Conservation (phyloP, 257 asterid genomes). For the Orobanche coerulescens region DNA sequence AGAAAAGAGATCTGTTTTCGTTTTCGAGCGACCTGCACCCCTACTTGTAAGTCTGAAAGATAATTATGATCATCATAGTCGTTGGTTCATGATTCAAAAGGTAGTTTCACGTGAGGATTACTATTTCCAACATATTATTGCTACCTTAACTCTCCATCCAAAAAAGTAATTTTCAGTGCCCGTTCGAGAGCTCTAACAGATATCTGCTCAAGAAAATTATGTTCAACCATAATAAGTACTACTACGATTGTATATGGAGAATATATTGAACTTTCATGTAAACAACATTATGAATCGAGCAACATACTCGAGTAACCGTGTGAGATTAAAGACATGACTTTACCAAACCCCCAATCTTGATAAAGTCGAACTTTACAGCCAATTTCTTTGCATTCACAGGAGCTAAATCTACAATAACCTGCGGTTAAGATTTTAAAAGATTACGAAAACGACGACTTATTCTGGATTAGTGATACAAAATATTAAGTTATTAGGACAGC, state of each 20-base stretch:
- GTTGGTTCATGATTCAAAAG: too few relatives aligned
- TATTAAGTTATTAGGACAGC: too few relatives aligned
- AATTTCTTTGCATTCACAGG: constrained; percentile 61
- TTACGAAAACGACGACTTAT: too few relatives aligned
- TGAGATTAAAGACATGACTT: constrained; percentile 18
- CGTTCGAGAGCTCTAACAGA: constrained; percentile 65
- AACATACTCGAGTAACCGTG: neutral
- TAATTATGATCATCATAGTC: too few relatives aligned
- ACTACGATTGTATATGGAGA: neutral
- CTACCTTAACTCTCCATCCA: constrained; percentile 77
- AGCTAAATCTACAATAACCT: constrained; percentile 88
- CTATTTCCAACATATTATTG: neutral
- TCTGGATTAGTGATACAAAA: too few relatives aligned
- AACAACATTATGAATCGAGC: neutral
- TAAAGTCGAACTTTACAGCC: constrained; percentile 68
- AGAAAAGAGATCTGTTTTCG: constrained; percentile 43
- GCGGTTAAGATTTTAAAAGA: too few relatives aligned
- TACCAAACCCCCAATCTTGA: constrained; percentile 80
- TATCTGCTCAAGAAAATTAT: constrained; percentile 20
- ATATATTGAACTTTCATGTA: neutral
- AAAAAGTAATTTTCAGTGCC: constrained; percentile 65
- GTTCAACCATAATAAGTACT: neutral
- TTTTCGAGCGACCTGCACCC: constrained; percentile 34
- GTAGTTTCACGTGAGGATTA: too few relatives aligned
- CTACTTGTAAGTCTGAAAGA: too few relatives aligned